Evolutionary conservation across 805 yeast genomes (phyloP).

Genomic region (Ogataea trehaloabstinens): DNA sequence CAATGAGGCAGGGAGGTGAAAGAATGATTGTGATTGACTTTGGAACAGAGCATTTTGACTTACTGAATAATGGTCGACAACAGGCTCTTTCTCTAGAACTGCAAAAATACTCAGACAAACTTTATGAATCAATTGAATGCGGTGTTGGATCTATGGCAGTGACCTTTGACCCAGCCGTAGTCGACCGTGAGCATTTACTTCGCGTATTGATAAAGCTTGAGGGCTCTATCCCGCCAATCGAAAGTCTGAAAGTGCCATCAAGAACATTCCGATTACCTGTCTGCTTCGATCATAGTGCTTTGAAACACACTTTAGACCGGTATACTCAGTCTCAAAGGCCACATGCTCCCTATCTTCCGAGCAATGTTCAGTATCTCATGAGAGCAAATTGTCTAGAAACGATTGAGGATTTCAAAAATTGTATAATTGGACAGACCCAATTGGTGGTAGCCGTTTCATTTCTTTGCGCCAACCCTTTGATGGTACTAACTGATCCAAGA

Average conservation of each 20-base stretch:
- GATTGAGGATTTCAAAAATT: constrained; percentile 71
- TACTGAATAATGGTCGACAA: constrained; percentile 66
- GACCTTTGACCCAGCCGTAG: constrained; percentile 66
- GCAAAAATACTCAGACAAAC: constrained; percentile 56
- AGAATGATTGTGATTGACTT: constrained; percentile 88
- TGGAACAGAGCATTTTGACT: constrained; percentile 82
- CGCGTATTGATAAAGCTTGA: constrained; percentile 69
- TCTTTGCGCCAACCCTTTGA: constrained; percentile 96
- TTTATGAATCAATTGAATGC: constrained; percentile 91
- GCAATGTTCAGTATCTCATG: constrained; percentile 92
- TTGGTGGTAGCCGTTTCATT: constrained; percentile 97
- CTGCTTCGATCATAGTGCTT: constrained; percentile 91
- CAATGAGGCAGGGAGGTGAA: constrained; percentile 96
- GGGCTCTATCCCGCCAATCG: constrained; percentile 63
- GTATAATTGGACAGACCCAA: constrained; percentile 83
- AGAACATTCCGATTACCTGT: constrained; percentile 83
- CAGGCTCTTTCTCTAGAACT: constrained; percentile 77
- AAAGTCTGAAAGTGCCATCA: constrained; percentile 83
- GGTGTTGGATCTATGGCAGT: constrained; percentile 94
- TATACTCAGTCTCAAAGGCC: constrained; percentile 91
- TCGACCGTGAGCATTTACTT: constrained; percentile 61
- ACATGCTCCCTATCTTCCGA: constrained; percentile 96
- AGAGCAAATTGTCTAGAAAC: constrained; percentile 79
- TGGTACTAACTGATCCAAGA: constrained; percentile 95
- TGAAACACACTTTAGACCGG: constrained; percentile 83